A percentile compares a stretch with the other conserved stretches of the same genome.
Conservation (phyloP, 805 yeast genomes). For the Hanseniaspora guilliermondii region DNA sequence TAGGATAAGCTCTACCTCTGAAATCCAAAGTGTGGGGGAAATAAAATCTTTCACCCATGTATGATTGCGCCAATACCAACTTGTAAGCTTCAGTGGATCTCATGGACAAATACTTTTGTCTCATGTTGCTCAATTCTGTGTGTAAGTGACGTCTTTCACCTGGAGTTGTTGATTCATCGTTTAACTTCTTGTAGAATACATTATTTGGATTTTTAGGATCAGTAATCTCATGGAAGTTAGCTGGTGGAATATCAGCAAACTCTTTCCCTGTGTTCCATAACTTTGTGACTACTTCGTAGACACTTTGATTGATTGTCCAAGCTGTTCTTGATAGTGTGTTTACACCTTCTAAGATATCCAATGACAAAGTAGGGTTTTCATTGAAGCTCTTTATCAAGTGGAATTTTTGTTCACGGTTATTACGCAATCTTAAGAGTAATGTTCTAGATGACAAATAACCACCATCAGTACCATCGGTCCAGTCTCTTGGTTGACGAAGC, state of each 20-base stretch:
- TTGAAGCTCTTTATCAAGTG: conserved; percentile 71
- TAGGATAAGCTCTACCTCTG: conserved; percentile 74
- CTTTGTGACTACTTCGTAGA: conserved; percentile 56
- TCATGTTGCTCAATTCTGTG: conserved; percentile 45
- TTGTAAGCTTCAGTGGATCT: conserved; percentile 92
- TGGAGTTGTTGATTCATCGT: neutral
- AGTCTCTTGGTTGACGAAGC: conserved; percentile 80
- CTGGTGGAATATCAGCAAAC: conserved; percentile 56
- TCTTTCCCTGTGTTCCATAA: conserved; percentile 81
- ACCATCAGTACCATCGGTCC: conserved; percentile 74
- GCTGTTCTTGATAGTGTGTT: conserved; percentile 78
- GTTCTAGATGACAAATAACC: conserved; percentile 64
- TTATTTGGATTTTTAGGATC: conserved; percentile 52
- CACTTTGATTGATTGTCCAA: conserved; percentile 76
- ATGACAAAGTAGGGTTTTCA: conserved; percentile 44
- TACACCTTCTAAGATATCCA: conserved; percentile 61
- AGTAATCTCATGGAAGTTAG: conserved; percentile 34
- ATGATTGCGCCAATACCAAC: conserved; percentile 88
- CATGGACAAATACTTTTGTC: conserved; percentile 61
- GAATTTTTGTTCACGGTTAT: conserved; percentile 80
- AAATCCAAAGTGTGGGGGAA: conserved; percentile 76
- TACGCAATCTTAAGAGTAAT: conserved; percentile 60
- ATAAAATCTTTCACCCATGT: conserved; percentile 62
- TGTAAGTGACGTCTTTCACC: conserved; percentile 26
- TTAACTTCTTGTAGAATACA: conserved; percentile 20